Base-by-base conservation (phyloP, 2,329 filamentous ascomycete genomes). In the Trichoderma oligosporum region DNA sequence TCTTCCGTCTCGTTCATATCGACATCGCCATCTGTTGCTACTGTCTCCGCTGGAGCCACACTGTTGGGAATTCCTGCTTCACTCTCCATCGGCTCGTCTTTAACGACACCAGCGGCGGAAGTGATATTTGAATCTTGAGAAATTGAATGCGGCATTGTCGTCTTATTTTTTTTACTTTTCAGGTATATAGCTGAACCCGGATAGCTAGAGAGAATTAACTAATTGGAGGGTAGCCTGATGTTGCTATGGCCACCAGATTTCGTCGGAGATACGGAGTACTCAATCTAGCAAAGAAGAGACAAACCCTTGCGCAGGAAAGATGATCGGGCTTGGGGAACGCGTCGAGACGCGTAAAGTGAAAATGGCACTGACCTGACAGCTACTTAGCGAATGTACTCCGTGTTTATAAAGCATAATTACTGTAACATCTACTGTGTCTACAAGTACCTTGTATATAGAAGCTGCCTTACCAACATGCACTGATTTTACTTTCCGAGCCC, bases 91-190 rank as follows among this genome's bases (percentile, higher is more conserved):
- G 67, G 68, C 60, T 73, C 67, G 60, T 73, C 67, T 55, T 68
- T 65, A 56, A 66, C 63, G 25, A 62, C 63, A 27, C 62, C 58
- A 12, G 67, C 65, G n/a, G n/a, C n/a, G n/a, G n/a, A n/a, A 56
- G 71, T 66, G 16, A 64, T 66, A 35, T 62, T 63, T 27, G 65
- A 56, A 36, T 68, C 66, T n/a, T 68, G 66, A 3, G 73, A 63
- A 33, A 74, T 65, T 5, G 76, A 78, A 62, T 81, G 77, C 35
- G 77, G 78, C 77, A 81, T 81, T 29, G 20, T 41, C 11, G 6
- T 31, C 27, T 20, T 27, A 12, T 16, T 8, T n/a, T 27, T 25
- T 6, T 44, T n/a, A 7, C 12, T 14, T 44, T 27, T 14, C 20
- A 24, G 9, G 14, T 7, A n/a, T 12, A 8, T 2, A 22, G 9